Percentiles rank a stretch among this genome's conserved stretches.
These are phyloP conservation scores for Nemophila menziesii DNA, from an alignment of 257 asterid genomes.

Conservation along the genomic window DNA sequence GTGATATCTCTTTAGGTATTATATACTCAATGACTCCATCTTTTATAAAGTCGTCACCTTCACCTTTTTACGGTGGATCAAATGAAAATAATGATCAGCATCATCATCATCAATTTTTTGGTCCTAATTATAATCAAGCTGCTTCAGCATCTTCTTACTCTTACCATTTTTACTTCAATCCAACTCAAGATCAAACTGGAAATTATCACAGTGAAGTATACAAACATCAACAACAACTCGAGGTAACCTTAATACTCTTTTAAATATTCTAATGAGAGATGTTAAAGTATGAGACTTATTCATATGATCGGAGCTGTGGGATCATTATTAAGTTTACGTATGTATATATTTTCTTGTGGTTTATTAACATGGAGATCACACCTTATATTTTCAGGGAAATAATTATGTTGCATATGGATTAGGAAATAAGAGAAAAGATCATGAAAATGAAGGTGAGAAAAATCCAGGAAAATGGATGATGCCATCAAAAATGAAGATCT, in stretches of 20 bases:
- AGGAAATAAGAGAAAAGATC: slow-evolving; percentile 13
- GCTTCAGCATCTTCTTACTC: slow-evolving; percentile 33
- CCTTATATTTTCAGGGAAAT: background rate
- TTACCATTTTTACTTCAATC: slow-evolving; percentile 28
- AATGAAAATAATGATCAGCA: slow-evolving; percentile 17
- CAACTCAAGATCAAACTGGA: slow-evolving; percentile 32
- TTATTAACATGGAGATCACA: slow-evolving; percentile 13
- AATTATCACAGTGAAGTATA: slow-evolving; percentile 14
- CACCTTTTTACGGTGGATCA: slow-evolving; percentile 29
- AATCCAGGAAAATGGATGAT: slow-evolving; percentile 43
- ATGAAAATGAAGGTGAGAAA: slow-evolving; percentile 3
- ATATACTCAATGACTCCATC: slow-evolving; percentile 20
- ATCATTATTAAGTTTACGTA: too few species aligned
- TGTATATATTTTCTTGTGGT: background rate
- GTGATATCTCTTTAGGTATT: too few species aligned
- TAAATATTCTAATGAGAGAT: too few species aligned
- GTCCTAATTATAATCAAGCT: slow-evolving; percentile 8
- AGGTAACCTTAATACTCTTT: too few species aligned
- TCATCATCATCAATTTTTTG: slow-evolving; percentile 14
- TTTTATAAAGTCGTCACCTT: slow-evolving; percentile 24
- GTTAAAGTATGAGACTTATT: too few species aligned
- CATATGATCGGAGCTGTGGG: too few species aligned
- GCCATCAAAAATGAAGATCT: slow-evolving; percentile 65
- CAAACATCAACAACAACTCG: slow-evolving; percentile 16
- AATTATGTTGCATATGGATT: slow-evolving; percentile 11